Base-by-base conservation (phyloP, 805 yeast species). In the Brettanomyces sp. region DNA sequence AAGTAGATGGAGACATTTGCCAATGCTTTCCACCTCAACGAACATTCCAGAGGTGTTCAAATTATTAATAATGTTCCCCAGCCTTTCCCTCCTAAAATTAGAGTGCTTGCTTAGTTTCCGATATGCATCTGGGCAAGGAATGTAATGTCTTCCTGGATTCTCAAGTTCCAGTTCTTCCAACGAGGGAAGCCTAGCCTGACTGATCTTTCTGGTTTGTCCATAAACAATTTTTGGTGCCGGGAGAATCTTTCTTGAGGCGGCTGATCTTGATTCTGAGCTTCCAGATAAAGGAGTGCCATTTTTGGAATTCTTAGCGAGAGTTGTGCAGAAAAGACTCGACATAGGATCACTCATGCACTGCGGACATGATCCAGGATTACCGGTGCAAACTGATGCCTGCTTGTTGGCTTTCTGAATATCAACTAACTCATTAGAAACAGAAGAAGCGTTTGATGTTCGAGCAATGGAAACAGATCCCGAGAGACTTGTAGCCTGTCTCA, bases 71-170 rank as follows among this genome's bases (percentile, higher is more conserved):
- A 87, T 68, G 2, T 80, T 76, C 45, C 84, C 77, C 57, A 87
- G 79, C 51, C 86, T 93, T 18, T 82, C 86, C 6, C 77, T 69
- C 47, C 77, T 74, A 65, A 87, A 87, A 53, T 80, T 78, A 56
- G 83, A 82, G 62, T 88, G 96, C 47, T 95, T 70, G 32, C 90
- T 80, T 44, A 90, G 72, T 3, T 95, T 86, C 63, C 82, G 84
- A 65, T 87, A 89, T 0, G 96, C 96, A 56, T 89, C 95, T 12
- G 90, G 80, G 58, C 93, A 84, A 2, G 96, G 95, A 42, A 89
- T 86, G 52, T 79, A 89, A 41, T 58, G 56, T 79, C 76, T 43
- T 68, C 77, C 56, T 3, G 64, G 60, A 41, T 57, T 56, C 36
- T 52, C 56, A 24, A 62, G 49, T 30, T 61, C 64, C 18, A 59